A percentile compares a stretch with the other conserved stretches of the same genome.
phyloP scores from a whole-genome alignment of 345 rosid species.

The Acer saccharum region DNA sequence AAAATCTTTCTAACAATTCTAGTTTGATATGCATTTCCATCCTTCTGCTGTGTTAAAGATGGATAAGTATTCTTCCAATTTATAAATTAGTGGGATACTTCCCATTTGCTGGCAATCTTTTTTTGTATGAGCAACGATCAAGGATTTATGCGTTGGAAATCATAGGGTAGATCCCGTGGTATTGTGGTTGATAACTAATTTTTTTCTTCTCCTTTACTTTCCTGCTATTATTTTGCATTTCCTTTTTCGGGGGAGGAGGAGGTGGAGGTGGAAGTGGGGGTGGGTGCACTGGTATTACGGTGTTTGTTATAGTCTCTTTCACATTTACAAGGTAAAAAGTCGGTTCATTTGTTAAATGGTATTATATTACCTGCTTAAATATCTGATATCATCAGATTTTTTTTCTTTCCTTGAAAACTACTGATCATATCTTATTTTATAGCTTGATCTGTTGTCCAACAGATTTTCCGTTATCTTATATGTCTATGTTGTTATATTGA shows the following conservation, averaged over 20 bases:
- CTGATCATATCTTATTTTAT: neutral
- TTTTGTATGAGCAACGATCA: neutral
- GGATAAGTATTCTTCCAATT: neutral
- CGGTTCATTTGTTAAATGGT: too few species aligned
- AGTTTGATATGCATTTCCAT: neutral
- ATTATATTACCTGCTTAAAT: too few species aligned
- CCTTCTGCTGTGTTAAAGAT: neutral
- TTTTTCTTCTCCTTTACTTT: neutral
- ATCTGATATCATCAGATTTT: neutral
- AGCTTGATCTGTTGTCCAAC: neutral
- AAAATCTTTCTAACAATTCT: neutral
- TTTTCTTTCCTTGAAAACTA: too few species aligned
- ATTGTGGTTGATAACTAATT: neutral
- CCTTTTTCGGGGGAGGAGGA: too few species aligned
- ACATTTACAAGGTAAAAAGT: neutral
- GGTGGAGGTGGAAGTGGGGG: neutral
- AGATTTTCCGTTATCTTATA: neutral
- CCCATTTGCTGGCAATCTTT: neutral
- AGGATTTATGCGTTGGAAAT: neutral
- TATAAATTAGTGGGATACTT: neutral
- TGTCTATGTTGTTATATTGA: neutral
- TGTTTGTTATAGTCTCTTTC: neutral
- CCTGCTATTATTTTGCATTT: too few species aligned
- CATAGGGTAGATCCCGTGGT: neutral
- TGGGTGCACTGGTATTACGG: neutral